phyloP scores from a whole-genome alignment of 805 yeast genomes.

The Myxozyma udenii region DNA sequence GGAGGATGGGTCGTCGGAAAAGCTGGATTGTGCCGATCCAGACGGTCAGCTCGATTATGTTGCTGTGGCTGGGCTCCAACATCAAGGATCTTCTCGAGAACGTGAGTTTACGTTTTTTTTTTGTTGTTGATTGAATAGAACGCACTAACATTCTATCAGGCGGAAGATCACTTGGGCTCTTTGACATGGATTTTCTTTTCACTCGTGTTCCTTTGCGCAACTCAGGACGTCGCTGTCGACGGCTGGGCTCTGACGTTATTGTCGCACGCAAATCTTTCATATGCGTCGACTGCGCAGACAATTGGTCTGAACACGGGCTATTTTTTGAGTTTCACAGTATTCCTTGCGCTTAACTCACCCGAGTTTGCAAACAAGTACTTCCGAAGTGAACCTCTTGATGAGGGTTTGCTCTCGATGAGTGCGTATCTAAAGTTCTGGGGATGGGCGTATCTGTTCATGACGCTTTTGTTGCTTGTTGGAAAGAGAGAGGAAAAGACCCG shows the following conservation, averaged over 20 bases:
- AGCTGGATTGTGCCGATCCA: slow-evolving; percentile 96
- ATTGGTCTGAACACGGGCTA: slow-evolving; percentile 92
- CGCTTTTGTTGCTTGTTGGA: slow-evolving; percentile 54
- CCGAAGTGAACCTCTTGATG: slow-evolving; percentile 55
- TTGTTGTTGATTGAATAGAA: neutral
- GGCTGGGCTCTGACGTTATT: slow-evolving; percentile 96
- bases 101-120: slow-evolving; percentile 30
- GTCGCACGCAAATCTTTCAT: slow-evolving; percentile 72
- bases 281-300: slow-evolving; percentile 96
- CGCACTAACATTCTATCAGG: neutral
- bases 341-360: slow-evolving; percentile 83
- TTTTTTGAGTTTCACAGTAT: slow-evolving; percentile 85
- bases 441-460: slow-evolving; percentile 61
- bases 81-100: slow-evolving; percentile 51
- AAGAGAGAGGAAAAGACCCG: slow-evolving; percentile 69
- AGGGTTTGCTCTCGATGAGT: slow-evolving; percentile 69
- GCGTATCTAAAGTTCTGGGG: slow-evolving; percentile 81
- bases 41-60: slow-evolving; percentile 49
- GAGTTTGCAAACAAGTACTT: slow-evolving; percentile 88
- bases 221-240: slow-evolving; percentile 98
- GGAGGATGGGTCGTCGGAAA: slow-evolving; percentile 71
- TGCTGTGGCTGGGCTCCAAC: slow-evolving; percentile 60
- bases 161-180: slow-evolving; percentile 45
- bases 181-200: slow-evolving; percentile 72
- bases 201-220: slow-evolving; percentile 85